phyloP scores from a whole-genome alignment of 441 rosid genomes.

The Pelargonium myrrhifolium region DNA sequence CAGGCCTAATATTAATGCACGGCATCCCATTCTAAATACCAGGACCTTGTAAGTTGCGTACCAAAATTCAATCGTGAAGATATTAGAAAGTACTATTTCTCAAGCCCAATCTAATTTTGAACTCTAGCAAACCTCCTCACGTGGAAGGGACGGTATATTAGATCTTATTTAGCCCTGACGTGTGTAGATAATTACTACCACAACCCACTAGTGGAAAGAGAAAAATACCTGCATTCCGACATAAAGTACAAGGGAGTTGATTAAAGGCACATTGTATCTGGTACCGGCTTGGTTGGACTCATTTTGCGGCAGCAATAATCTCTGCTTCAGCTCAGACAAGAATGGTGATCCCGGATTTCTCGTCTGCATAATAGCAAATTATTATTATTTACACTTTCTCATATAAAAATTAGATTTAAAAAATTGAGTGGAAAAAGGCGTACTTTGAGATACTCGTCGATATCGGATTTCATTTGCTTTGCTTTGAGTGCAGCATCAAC shows the following conservation, averaged over 20 bases:
- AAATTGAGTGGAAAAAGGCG: too few relatives aligned
- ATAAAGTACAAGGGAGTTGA: slow-evolving; percentile 26
- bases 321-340: slow-evolving; percentile 23
- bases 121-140: too few relatives aligned
- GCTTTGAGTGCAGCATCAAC: slow-evolving; percentile 27
- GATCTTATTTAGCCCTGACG: background rate
- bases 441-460: slow-evolving; percentile 31
- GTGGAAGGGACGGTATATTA: too few relatives aligned
- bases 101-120: too few relatives aligned
- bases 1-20: too few relatives aligned
- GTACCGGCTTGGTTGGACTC: slow-evolving; percentile 24
- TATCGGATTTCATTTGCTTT: slow-evolving; percentile 25
- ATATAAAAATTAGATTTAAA: background rate
- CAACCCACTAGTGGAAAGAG: background rate
- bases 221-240: slow-evolving; percentile 23
- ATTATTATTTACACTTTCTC: background rate
- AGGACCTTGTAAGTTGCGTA: too few relatives aligned
- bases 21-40: too few relatives aligned
- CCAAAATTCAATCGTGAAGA: too few relatives aligned
- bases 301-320: slow-evolving; percentile 19
- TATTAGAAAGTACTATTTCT: too few relatives aligned
- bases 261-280: slow-evolving; percentile 24
- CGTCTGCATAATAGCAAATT: slow-evolving; percentile 4
- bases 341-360: slow-evolving; percentile 20
- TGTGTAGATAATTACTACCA: background rate